Evolutionary conservation across 768 basidiomycete genomes (phyloP).

Genomic region (Termitomyces sp.): DNA sequence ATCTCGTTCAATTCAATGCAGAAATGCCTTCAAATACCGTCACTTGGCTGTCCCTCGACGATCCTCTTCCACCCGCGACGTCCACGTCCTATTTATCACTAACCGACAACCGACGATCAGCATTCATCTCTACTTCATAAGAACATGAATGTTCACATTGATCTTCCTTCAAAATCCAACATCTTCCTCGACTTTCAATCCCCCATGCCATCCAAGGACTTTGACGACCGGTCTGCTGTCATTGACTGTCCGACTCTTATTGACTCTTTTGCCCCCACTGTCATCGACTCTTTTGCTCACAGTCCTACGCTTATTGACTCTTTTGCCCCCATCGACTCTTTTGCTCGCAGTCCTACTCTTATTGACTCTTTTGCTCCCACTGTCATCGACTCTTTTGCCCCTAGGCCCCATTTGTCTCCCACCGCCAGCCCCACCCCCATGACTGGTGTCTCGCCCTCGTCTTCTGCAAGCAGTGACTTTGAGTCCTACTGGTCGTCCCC

Average conservation of each 20-base stretch:
- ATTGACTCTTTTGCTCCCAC: too few species aligned
- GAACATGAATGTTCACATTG: conserved; percentile 9
- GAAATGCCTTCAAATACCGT: conserved; percentile 9
- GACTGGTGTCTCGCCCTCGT: conserved; percentile 12
- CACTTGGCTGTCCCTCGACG: conserved; percentile 1
- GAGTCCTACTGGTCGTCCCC: conserved; percentile 16
- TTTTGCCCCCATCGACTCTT: too few species aligned
- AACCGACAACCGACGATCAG: conserved; percentile 20
- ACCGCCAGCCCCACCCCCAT: conserved; percentile 1
- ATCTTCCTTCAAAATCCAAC: conserved; percentile 13
- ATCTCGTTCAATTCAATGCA: conserved; percentile 10
- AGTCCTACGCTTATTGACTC: too few species aligned
- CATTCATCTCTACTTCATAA: conserved; percentile 18
- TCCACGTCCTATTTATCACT: conserved; percentile 14
- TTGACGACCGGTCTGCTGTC: conserved; percentile 11
- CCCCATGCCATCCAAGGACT: conserved; percentile 4
- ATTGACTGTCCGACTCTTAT: too few species aligned
- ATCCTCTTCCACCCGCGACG: conserved; percentile 18
- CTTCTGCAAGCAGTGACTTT: conserved; percentile 26
- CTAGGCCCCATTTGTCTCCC: conserved; percentile 22
- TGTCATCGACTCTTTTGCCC: conserved; percentile 22
- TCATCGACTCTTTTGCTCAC: conserved; percentile 23
- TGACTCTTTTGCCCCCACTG: background rate
- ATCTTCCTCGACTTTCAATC: conserved; percentile 11
- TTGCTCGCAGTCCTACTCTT: too few species aligned